phyloP scores from a whole-genome alignment of 2,329 filamentous ascomycete genomes.

The Shiraia sp. region DNA sequence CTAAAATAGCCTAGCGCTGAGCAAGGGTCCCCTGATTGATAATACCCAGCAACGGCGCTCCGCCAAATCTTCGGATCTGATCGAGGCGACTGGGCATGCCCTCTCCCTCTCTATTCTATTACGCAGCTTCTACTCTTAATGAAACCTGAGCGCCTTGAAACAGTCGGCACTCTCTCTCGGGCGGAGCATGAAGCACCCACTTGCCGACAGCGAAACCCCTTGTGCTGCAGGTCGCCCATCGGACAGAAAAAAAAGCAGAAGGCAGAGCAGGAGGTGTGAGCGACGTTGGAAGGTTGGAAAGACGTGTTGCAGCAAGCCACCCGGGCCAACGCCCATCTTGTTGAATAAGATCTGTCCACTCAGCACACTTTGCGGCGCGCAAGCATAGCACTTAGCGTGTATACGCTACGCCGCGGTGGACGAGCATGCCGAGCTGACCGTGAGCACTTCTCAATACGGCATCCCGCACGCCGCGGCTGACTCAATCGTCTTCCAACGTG shows the following conservation, averaged over 20 bases:
- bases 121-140: no score
- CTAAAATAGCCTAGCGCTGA: no score
- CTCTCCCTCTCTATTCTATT: no score
- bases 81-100: no score
- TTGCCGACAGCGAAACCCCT: conserved; percentile 17
- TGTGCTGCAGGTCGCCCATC: conserved; percentile 16
- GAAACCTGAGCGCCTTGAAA: no score
- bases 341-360: conserved; percentile 20
- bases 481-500: conserved; percentile 28
- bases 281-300: background rate
- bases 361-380: conserved; percentile 17
- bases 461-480: conserved; percentile 26
- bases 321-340: conserved; percentile 9
- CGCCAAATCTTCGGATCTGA: no score
- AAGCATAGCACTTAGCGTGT: conserved; percentile 15
- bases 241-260: no score
- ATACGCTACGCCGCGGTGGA: conserved; percentile 11
- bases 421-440: conserved; percentile 17
- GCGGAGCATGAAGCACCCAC: no score
- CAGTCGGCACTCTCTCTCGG: conserved; percentile 8
- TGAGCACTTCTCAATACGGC: conserved; percentile 26
- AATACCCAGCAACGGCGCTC: no score
- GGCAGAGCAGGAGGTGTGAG: no score
- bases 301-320: conserved; percentile 6
- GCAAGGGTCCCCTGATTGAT: no score